phyloP scores from a whole-genome alignment of 495 filamentous ascomycete genomes.

The Penicillium roqueforti region DNA sequence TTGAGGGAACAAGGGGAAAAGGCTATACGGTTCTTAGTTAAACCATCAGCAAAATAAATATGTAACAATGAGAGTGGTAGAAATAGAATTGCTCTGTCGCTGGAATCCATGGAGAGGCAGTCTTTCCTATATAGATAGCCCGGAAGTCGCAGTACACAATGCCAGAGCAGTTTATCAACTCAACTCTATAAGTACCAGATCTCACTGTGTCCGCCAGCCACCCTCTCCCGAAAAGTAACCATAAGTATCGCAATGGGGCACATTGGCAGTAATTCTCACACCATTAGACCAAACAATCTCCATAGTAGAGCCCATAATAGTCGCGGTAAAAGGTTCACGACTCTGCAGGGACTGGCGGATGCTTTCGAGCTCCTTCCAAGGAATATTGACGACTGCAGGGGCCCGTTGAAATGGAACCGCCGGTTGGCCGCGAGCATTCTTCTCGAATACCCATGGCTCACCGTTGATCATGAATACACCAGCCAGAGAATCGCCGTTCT shows the following conservation, averaged over 20 bases:
- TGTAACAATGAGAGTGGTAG: background rate
- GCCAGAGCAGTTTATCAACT: background rate
- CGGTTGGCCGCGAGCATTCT: background rate
- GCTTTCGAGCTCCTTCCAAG: conserved; percentile 7
- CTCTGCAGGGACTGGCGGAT: background rate
- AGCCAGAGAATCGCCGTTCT: conserved; percentile 2
- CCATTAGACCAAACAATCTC: conserved; percentile 8
- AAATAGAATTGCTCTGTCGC: background rate
- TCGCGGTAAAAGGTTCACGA: conserved; percentile 6
- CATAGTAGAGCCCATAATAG: conserved; percentile 6
- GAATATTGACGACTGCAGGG: conserved; percentile 9
- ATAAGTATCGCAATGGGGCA: conserved; percentile 5
- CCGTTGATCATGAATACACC: conserved; percentile 8
- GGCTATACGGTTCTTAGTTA: background rate
- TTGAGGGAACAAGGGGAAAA: background rate
- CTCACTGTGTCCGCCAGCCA: conserved; percentile 4
- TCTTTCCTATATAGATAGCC: background rate
- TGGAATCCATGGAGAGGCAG: background rate
- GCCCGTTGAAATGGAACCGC: conserved; percentile 2
- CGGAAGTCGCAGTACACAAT: background rate
- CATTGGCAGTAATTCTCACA: conserved; percentile 9
- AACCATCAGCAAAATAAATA: background rate
- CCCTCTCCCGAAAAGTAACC: conserved; percentile 3
- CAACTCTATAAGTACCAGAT: background rate
- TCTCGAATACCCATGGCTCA: conserved; percentile 10